Evolutionary conservation across 2,329 filamentous ascomycete genomes (phyloP).

Genomic region (Colletotrichum tamarilloi): DNA sequence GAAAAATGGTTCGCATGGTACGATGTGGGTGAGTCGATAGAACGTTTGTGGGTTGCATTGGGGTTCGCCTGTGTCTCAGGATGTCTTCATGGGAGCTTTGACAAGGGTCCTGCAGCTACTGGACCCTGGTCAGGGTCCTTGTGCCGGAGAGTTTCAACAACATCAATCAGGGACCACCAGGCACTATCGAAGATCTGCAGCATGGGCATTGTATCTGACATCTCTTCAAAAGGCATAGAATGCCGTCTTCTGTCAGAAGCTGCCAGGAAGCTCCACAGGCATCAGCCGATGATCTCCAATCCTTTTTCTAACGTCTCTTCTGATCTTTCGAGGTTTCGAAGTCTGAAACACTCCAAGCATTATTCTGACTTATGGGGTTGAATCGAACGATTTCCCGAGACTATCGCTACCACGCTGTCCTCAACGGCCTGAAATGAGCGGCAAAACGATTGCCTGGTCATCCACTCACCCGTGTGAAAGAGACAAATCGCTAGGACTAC

Average conservation of each 20-base stretch:
- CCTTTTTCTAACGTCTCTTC: conserved; percentile 7
- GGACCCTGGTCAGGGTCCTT: conserved; percentile 25
- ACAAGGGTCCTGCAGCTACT: conserved; percentile 26
- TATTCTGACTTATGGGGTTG: conserved; percentile 1
- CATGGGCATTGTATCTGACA: conserved; percentile 17
- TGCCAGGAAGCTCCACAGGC: conserved; percentile 14
- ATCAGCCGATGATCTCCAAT: conserved; percentile 27
- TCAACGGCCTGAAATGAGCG: not conserved
- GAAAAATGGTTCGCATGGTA: conserved; percentile 26
- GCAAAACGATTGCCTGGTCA: not conserved
- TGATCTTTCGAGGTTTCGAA: conserved; percentile 16
- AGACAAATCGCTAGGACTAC: not conserved
- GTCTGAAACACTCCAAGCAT: conserved; percentile 25
- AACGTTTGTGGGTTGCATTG: conserved; percentile 24
- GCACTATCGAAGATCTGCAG: not conserved
- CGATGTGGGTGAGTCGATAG: conserved; percentile 28
- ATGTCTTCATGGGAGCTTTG: conserved; percentile 13
- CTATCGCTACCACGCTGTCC: not conserved
- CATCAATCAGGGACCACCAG: conserved; percentile 11
- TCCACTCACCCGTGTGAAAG: not conserved
- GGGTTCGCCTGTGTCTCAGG: conserved; percentile 30
- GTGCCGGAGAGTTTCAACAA: conserved; percentile 20
- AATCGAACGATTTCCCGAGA: not conserved
- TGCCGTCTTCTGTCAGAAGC: not conserved
- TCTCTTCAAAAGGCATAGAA: not conserved